Evolutionary conservation across 192 early-diverging fungal genomes (phyloP).

Genomic region (Podila clonocystis): DNA sequence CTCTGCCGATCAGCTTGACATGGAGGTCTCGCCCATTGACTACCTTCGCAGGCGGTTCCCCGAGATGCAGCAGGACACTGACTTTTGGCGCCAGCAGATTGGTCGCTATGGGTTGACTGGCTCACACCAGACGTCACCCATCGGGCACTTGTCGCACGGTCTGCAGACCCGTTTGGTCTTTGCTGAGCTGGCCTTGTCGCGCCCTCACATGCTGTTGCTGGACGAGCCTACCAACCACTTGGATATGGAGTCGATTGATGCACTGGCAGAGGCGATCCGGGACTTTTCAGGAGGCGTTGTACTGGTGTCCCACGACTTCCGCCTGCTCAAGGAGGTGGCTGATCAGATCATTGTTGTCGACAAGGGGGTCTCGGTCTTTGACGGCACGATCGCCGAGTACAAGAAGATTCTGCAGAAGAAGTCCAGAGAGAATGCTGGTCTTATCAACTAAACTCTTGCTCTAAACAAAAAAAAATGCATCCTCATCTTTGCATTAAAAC

Average conservation of each 20-base stretch:
- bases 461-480: not conserved
- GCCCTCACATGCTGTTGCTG: constrained; percentile 94
- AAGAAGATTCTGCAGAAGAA: constrained; percentile 80
- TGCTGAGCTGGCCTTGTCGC: constrained; percentile 88
- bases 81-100: constrained; percentile 92
- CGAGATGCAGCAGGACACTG: constrained; percentile 82
- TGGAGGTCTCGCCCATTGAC: constrained; percentile 88
- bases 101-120: constrained; percentile 96
- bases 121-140: constrained; percentile 90
- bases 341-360: constrained; percentile 94
- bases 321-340: constrained; percentile 96
- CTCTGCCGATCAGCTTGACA: constrained; percentile 95
- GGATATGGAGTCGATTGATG: constrained; percentile 93
- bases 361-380: constrained; percentile 77
- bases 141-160: constrained; percentile 92
- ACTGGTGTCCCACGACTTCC: constrained; percentile 99
- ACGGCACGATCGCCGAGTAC: constrained; percentile 89
- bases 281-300: constrained; percentile 96
- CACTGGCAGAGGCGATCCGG: constrained; percentile 97
- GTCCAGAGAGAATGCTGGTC: constrained; percentile 29
- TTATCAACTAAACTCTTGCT: not conserved
- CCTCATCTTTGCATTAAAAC: not conserved
- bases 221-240: constrained; percentile 99
- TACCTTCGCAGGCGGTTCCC: constrained; percentile 90
- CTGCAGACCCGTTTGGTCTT: constrained; percentile 96